These are phyloP conservation scores for Ceratocystis albifundus DNA, from an alignment of 2,329 filamentous ascomycete genomes.

Conservation along the genomic window DNA sequence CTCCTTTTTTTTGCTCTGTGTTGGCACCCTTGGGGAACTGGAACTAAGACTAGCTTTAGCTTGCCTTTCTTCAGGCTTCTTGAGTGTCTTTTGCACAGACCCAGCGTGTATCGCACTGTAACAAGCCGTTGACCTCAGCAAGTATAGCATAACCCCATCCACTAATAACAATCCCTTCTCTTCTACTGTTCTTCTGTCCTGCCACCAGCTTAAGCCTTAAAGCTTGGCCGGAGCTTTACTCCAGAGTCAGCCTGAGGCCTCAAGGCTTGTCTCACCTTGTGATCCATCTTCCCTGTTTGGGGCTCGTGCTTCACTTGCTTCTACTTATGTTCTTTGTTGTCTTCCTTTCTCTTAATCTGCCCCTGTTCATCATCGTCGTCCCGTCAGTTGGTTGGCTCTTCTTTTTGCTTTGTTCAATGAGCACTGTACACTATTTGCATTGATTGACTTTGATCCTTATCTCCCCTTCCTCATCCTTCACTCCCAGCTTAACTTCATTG, in stretches of 20 bases:
- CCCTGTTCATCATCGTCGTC: too few species aligned
- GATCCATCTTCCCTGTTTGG: constrained; percentile 10
- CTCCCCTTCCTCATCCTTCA: background rate
- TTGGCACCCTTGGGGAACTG: background rate
- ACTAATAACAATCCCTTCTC: constrained; percentile 3
- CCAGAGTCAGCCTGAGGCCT: too few species aligned
- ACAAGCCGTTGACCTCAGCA: background rate
- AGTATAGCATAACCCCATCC: constrained; percentile 8
- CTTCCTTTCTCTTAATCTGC: constrained; percentile 2
- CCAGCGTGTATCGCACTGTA: background rate
- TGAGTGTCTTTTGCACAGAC: background rate
- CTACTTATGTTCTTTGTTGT: background rate
- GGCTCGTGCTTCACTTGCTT: background rate
- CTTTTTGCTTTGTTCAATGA: background rate
- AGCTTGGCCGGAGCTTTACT: background rate
- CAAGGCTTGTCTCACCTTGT: constrained; percentile 7
- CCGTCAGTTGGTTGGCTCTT: background rate
- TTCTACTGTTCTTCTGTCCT: too few species aligned
- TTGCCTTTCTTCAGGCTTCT: background rate
- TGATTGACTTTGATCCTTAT: background rate
- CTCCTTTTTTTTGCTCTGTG: constrained; percentile 1
- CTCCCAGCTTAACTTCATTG: too few species aligned
- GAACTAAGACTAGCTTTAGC: too few species aligned
- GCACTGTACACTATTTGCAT: background rate
- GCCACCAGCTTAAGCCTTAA: background rate